Evolutionary conservation across 148 eudicot species (phyloP).

Genomic region (Rheum nobile): DNA sequence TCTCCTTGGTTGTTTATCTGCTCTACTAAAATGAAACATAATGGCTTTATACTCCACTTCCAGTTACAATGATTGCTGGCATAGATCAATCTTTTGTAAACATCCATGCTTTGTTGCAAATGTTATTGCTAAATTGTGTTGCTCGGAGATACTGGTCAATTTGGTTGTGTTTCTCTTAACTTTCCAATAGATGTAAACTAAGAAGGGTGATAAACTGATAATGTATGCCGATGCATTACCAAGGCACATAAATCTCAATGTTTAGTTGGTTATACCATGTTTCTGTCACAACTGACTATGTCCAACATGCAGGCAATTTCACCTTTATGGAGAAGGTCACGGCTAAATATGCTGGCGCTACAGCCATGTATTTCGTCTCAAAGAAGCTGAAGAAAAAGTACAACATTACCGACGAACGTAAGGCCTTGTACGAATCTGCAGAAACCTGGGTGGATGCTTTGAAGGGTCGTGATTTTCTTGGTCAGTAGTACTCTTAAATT

Average conservation of each 20-base stretch:
- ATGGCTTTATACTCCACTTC: not conserved
- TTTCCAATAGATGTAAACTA: not conserved
- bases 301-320: slow-evolving; percentile 56
- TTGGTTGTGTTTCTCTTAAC: not conserved
- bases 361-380: slow-evolving; percentile 89
- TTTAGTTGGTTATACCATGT: not conserved
- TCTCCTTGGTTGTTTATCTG: not conserved
- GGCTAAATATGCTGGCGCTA: slow-evolving; percentile 88
- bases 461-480: slow-evolving; percentile 66
- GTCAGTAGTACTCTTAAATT: slow-evolving; percentile 22
- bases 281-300: not conserved
- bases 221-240: not conserved
- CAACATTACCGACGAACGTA: slow-evolving; percentile 80
- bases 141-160: not conserved
- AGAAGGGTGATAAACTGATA: not conserved
- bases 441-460: slow-evolving; percentile 98
- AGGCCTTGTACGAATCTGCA: slow-evolving; percentile 77
- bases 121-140: not conserved
- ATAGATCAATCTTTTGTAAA: not conserved
- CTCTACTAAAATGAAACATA: not conserved
- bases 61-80: not conserved
- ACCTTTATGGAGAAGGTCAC: slow-evolving; percentile 63
- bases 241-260: not conserved
- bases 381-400: slow-evolving; percentile 82
- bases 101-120: not conserved